Evolutionary conservation across 306 rosid species (phyloP).

Genomic region (Citrullus mucosospermus): DNA sequence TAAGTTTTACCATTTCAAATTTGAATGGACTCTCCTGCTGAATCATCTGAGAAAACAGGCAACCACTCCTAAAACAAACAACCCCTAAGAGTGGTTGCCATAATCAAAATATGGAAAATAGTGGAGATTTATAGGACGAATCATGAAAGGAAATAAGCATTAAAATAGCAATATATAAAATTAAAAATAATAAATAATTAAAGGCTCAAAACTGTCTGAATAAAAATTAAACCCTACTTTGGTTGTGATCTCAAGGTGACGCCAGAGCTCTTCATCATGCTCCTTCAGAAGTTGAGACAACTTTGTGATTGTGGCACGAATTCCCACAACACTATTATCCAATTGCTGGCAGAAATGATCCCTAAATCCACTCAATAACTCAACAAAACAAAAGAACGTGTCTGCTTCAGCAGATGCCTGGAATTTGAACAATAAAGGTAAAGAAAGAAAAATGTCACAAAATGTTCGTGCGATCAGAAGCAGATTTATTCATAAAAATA

Average conservation of each 20-base stretch:
- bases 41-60: not conserved
- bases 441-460: slow-evolving; percentile 17
- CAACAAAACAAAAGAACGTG: slow-evolving; percentile 96
- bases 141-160: not conserved
- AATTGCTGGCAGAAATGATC: slow-evolving; percentile 98
- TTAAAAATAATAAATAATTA: not conserved
- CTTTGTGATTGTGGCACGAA: slow-evolving; percentile 82
- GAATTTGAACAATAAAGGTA: slow-evolving; percentile 23
- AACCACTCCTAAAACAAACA: not conserved
- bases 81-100: not conserved
- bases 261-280: slow-evolving; percentile 98
- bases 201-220: not conserved
- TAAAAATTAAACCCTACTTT: slow-evolving; percentile 43
- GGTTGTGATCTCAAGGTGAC: slow-evolving; percentile 95
- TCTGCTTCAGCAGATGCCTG: slow-evolving; percentile 95
- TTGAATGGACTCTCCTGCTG: not conserved
- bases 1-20: not conserved
- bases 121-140: not conserved
- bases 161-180: not conserved
- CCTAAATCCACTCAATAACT: slow-evolving; percentile 86
- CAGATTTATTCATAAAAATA: not conserved
- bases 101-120: not conserved
- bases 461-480: not conserved
- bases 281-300: slow-evolving; percentile 85
- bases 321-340: slow-evolving; percentile 96